These are phyloP conservation scores for Craterostigma plantagineum DNA, from an alignment of 257 asterid species.

Conservation along the genomic window DNA sequence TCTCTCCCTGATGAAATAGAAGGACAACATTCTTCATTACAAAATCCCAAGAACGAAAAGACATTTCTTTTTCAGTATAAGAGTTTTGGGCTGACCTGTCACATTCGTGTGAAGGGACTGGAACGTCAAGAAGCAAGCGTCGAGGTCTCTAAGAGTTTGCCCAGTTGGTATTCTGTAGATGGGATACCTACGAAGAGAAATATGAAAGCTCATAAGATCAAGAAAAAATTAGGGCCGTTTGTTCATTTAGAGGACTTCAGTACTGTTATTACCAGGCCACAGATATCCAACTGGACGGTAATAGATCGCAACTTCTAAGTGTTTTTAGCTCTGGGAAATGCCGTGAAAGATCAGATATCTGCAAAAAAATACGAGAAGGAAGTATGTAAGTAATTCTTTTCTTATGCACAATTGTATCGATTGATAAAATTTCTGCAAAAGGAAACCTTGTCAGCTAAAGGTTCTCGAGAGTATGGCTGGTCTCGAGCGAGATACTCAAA, in stretches of 20 bases:
- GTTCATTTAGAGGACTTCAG: not conserved
- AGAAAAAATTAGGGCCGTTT: conserved; percentile 1
- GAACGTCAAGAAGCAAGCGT: conserved; percentile 85
- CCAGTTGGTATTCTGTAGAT: conserved; percentile 92
- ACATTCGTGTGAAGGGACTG: conserved; percentile 76
- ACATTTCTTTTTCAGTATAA: too few relatives aligned
- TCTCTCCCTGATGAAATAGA: conserved; percentile 42
- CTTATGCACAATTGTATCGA: conserved; percentile 1
- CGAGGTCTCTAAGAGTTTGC: conserved; percentile 69
- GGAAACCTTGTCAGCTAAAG: conserved; percentile 50
- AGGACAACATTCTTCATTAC: too few relatives aligned
- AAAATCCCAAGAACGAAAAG: too few relatives aligned
- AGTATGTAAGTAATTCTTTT: not conserved
- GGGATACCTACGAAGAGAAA: conserved; percentile 56
- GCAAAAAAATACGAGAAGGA: conserved; percentile 7
- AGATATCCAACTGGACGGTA: conserved; percentile 82
- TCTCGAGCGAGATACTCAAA: conserved; percentile 65
- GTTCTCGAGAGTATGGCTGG: conserved; percentile 68
- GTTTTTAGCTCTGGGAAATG: conserved; percentile 59
- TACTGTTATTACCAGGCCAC: conserved; percentile 59
- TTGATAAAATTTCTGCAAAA: conserved; percentile 1
- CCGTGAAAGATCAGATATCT: conserved; percentile 60
- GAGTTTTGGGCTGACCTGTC: conserved; percentile 27
- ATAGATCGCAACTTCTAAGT: conserved; percentile 73
- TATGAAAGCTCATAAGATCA: conserved; percentile 8